These are phyloP conservation scores for Acer negundo DNA, from an alignment of 345 rosid species.

Conservation along the genomic window DNA sequence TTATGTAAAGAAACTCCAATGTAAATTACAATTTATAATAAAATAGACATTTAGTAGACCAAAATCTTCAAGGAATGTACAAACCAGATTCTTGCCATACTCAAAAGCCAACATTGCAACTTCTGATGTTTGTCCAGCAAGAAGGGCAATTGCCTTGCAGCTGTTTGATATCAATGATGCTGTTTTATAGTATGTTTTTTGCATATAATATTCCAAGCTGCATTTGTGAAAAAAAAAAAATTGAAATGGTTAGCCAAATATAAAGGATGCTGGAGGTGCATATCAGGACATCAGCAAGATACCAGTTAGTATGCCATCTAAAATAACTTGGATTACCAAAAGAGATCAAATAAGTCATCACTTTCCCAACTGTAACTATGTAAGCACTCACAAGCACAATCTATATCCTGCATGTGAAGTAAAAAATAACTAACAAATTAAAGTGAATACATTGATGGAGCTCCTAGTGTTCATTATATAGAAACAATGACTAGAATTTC, in stretches of 20 bases:
- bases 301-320: too few relatives aligned
- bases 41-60: neutral
- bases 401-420: too few relatives aligned
- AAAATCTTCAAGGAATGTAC: slow-evolving; percentile 33
- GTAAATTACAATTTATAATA: neutral
- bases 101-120: slow-evolving; percentile 84
- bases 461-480: neutral
- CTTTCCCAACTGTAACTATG: too few relatives aligned
- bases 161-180: slow-evolving; percentile 90
- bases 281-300: neutral
- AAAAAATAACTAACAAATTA: neutral
- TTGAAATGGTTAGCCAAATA: slow-evolving; percentile 13
- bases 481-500: neutral
- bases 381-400: too few relatives aligned
- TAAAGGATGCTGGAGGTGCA: neutral
- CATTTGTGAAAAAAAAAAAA: slow-evolving; percentile 25
- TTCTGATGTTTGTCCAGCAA: slow-evolving; percentile 88
- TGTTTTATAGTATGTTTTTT: slow-evolving; percentile 88
- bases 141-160: slow-evolving; percentile 88
- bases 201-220: slow-evolving; percentile 88
- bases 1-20: neutral
- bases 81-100: slow-evolving; percentile 90
- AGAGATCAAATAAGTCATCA: too few relatives aligned
- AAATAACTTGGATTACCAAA: too few relatives aligned
- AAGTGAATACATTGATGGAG: neutral